Conservation (phyloP, 805 yeast genomes). For the Candida golubevii region DNA sequence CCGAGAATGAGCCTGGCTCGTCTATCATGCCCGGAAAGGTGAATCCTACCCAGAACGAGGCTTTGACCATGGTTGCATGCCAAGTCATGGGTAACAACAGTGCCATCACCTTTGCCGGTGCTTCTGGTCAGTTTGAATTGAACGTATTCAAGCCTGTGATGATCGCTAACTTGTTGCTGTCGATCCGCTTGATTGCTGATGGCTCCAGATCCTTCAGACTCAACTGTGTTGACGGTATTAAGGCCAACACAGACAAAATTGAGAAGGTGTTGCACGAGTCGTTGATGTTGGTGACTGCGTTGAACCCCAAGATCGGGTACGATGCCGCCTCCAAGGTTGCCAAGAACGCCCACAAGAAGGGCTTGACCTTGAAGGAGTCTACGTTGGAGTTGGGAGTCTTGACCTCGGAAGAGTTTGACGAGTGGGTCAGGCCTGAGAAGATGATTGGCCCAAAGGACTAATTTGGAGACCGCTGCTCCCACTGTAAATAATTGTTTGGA, state of each 20-base stretch:
- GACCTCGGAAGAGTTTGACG: conserved; percentile 80
- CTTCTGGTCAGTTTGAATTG: conserved; percentile 97
- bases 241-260: conserved; percentile 85
- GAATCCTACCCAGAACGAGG: conserved; percentile 99
- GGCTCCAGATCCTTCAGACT: conserved; percentile 86
- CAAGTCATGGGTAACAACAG: conserved; percentile 98
- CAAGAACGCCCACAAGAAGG: conserved; percentile 97
- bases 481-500: no score
- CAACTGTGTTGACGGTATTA: conserved; percentile 92
- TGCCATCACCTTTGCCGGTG: conserved; percentile 94
- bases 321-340: conserved; percentile 97
- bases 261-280: conserved; percentile 87
- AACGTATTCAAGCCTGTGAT: conserved; percentile 97
- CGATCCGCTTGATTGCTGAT: conserved; percentile 85
- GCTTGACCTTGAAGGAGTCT: conserved; percentile 89
- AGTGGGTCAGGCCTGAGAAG: conserved; percentile 96
- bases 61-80: conserved; percentile 95
- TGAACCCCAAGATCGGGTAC: conserved; percentile 98
- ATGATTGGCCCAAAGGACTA: conserved; percentile 90
- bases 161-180: conserved; percentile 84
- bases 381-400: conserved; percentile 89
- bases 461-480: no score
- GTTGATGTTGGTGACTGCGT: conserved; percentile 95
- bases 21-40: conserved; percentile 99
- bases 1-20: conserved; percentile 99